These are phyloP conservation scores for Malassezia nana DNA, from an alignment of 1,284 basidiomycete species.

Conservation along the genomic window DNA sequence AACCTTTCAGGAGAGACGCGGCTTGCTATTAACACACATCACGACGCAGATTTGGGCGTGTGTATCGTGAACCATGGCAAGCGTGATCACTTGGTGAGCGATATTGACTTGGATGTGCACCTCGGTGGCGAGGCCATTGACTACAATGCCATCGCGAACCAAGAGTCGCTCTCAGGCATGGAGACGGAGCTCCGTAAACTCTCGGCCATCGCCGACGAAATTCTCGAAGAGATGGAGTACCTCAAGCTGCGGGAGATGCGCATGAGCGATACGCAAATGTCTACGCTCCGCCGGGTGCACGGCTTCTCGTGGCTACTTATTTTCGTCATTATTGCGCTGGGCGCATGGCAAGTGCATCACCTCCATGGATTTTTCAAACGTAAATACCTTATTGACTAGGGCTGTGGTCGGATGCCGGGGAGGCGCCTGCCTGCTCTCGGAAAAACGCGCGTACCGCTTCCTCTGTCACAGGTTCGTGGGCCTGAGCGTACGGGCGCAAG, in stretches of 20 bases:
- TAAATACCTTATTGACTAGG: slow-evolving; percentile 87
- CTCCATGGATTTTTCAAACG: slow-evolving; percentile 87
- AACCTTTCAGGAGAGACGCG: slow-evolving; percentile 80
- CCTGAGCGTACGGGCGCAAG: slow-evolving; percentile 47
- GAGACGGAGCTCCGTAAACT: slow-evolving; percentile 98
- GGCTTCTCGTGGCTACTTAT: slow-evolving; percentile 85
- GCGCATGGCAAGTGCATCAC: slow-evolving; percentile 89
- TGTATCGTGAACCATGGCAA: slow-evolving; percentile 65
- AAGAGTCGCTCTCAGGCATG: slow-evolving; percentile 85
- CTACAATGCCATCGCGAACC: slow-evolving; percentile 98
- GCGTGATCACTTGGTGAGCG: slow-evolving; percentile 6
- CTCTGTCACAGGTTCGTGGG: slow-evolving; percentile 45
- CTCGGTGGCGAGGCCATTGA: slow-evolving; percentile 97
- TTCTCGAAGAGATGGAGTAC: slow-evolving; percentile 86
- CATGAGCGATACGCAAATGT: slow-evolving; percentile 88
- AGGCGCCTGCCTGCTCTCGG: slow-evolving; percentile 13
- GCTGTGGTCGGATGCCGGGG: background rate
- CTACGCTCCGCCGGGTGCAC: slow-evolving; percentile 81
- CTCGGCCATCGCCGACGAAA: slow-evolving; percentile 84
- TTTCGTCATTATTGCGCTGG: slow-evolving; percentile 66
- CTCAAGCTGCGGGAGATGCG: slow-evolving; percentile 76
- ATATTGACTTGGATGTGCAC: slow-evolving; percentile 84
- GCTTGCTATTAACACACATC: slow-evolving; percentile 85
- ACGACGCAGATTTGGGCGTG: slow-evolving; percentile 85
- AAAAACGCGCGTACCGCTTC: slow-evolving; percentile 48